Percentiles rank a stretch among this genome's conserved stretches.
Conservation (phyloP, 2,329 filamentous ascomycete genomes). For the Alternaria solani region DNA sequence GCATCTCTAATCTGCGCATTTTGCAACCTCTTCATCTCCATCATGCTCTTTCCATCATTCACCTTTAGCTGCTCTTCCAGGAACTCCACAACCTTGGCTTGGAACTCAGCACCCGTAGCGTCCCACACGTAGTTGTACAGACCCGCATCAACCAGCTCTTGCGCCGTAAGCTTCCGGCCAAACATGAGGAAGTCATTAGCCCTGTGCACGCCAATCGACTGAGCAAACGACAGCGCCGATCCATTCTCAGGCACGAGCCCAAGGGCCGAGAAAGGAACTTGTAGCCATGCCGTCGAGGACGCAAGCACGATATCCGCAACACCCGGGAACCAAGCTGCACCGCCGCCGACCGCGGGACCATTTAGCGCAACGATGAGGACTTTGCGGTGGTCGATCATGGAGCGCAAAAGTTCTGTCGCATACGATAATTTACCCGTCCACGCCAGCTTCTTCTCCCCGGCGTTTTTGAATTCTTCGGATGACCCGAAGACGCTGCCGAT, state of each 20-base stretch:
- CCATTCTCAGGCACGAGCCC: slow-evolving; percentile 61
- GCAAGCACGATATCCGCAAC: slow-evolving; percentile 60
- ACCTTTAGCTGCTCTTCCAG: slow-evolving; percentile 54
- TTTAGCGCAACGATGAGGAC: slow-evolving; percentile 61
- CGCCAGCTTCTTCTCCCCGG: slow-evolving; percentile 46
- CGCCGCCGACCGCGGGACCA: slow-evolving; percentile 60
- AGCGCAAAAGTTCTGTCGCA: slow-evolving; percentile 1
- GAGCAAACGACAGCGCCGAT: slow-evolving; percentile 56
- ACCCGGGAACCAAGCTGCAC: slow-evolving; percentile 61
- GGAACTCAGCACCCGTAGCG: slow-evolving; percentile 52
- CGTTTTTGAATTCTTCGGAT: slow-evolving; percentile 26
- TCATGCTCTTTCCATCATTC: slow-evolving; percentile 63
- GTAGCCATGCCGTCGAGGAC: slow-evolving; percentile 55
- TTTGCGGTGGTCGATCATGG: slow-evolving; percentile 52
- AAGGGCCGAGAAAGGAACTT: slow-evolving; percentile 59
- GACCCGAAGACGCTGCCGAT: slow-evolving; percentile 47
- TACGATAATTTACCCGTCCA: slow-evolving; percentile 38
- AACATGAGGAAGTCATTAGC: slow-evolving; percentile 64
- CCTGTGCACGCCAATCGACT: slow-evolving; percentile 60
- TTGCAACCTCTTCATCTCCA: slow-evolving; percentile 61
- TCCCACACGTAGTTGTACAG: slow-evolving; percentile 59
- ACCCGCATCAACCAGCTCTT: slow-evolving; percentile 56
- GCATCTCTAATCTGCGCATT: slow-evolving; percentile 56
- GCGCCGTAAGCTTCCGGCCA: slow-evolving; percentile 54
- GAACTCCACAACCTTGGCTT: slow-evolving; percentile 52